Conservation (phyloP, 108 stramenopile species). For the Stephanodiscus triporus region DNA sequence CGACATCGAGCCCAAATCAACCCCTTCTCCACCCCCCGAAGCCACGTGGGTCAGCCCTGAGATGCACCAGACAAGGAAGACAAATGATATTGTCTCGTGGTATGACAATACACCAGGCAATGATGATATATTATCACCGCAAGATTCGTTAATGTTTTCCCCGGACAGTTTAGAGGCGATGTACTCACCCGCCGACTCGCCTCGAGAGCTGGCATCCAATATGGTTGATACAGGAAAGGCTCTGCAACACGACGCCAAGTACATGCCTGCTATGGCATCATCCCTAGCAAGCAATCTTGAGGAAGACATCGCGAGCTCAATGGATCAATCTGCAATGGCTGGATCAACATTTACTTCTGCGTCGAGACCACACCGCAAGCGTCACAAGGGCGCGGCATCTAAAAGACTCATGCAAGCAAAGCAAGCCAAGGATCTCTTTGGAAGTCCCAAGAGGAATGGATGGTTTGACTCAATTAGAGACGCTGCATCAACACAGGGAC, state of each 20-base stretch:
- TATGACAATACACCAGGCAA: not conserved
- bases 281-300: conserved; percentile 9
- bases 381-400: conserved; percentile 74
- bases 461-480: conserved; percentile 79
- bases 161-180: not conserved
- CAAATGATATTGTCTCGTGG: not conserved
- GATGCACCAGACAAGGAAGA: not conserved
- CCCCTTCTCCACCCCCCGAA: conserved; percentile 1
- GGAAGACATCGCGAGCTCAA: conserved; percentile 27
- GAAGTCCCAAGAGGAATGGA: conserved; percentile 50
- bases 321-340: conserved; percentile 49
- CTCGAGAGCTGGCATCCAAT: not conserved
- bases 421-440: conserved; percentile 37
- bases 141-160: not conserved
- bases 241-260: not conserved
- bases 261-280: conserved; percentile 16
- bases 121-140: not conserved
- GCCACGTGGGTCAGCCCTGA: conserved; percentile 5
- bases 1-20: not conserved
- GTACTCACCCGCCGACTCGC: not conserved
- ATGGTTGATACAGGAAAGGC: conserved; percentile 3
- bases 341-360: conserved; percentile 51
- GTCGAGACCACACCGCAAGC: conserved; percentile 48
- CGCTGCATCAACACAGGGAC: conserved; percentile 56
- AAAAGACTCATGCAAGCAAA: conserved; percentile 55